A percentile compares a stretch with the other conserved stretches of the same genome.
Evolutionary conservation across 495 filamentous ascomycete species (phyloP).

Genomic region (Xylaria castorea): DNA sequence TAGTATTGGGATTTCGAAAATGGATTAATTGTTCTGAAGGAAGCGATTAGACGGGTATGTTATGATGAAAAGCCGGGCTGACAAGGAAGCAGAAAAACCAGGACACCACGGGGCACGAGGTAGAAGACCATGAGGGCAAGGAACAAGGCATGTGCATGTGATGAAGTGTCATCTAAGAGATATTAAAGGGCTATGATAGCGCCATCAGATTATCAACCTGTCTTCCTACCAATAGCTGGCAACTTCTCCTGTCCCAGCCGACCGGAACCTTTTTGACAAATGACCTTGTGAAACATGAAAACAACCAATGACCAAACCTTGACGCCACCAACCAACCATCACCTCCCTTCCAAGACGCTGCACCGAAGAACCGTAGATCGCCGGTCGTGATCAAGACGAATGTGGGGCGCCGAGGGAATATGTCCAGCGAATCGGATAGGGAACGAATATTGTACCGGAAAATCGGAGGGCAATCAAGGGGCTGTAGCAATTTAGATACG

Average conservation of each 20-base stretch:
- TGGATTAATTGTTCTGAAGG: not conserved
- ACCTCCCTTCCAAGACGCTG: slow-evolving; percentile 27
- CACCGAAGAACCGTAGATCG: slow-evolving; percentile 17
- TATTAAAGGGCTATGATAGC: slow-evolving; percentile 27
- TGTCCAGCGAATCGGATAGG: slow-evolving; percentile 17
- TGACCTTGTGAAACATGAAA: slow-evolving; percentile 26
- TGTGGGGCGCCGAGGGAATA: slow-evolving; percentile 14
- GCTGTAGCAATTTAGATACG: slow-evolving; percentile 56
- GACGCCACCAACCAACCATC: slow-evolving; percentile 29
- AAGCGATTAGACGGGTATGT: not conserved
- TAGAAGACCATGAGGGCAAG: slow-evolving; percentile 16
- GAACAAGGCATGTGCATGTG: slow-evolving; percentile 21
- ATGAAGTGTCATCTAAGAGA: slow-evolving; percentile 26
- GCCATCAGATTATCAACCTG: slow-evolving; percentile 26
- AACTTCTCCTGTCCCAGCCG: slow-evolving; percentile 26
- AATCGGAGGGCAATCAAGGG: slow-evolving; percentile 26
- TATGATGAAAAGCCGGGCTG: not conserved
- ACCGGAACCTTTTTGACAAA: slow-evolving; percentile 27
- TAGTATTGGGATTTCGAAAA: not conserved
- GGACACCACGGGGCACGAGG: slow-evolving; percentile 23
- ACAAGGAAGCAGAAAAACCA: not conserved
- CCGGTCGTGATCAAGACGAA: slow-evolving; percentile 20
- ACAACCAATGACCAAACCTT: slow-evolving; percentile 28
- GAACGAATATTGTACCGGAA: slow-evolving; percentile 20
- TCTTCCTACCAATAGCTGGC: slow-evolving; percentile 27